These are phyloP conservation scores for Teunomyces cretensis DNA, from an alignment of 805 yeast species.

Conservation along the genomic window DNA sequence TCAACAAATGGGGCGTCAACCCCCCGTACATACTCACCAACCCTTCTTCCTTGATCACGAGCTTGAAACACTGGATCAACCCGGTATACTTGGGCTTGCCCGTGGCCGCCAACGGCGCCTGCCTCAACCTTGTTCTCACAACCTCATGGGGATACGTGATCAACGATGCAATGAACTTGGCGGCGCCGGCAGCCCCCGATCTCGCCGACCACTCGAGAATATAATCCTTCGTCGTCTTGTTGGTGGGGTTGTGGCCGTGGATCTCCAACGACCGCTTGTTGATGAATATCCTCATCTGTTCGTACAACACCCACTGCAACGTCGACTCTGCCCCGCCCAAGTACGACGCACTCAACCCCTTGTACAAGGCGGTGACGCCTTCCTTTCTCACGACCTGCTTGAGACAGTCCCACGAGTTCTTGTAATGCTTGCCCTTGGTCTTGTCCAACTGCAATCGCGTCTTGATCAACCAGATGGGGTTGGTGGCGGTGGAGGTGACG, in stretches of 20 bases:
- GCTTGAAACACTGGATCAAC: constrained; percentile 77
- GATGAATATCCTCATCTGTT: constrained; percentile 82
- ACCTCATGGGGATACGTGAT: constrained; percentile 98
- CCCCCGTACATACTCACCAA: constrained; percentile 94
- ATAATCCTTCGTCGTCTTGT: constrained; percentile 52
- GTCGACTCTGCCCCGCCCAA: constrained; percentile 92
- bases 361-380: constrained; percentile 78
- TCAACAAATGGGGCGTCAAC: constrained; percentile 89
- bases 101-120: constrained; percentile 74
- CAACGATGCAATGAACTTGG: constrained; percentile 88
- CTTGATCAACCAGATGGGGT: constrained; percentile 96
- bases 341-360: constrained; percentile 92
- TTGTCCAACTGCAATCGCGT: constrained; percentile 92
- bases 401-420: constrained; percentile 83
- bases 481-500: constrained; percentile 92
- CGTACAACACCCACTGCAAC: constrained; percentile 94
- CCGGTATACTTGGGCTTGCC: constrained; percentile 90
- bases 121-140: constrained; percentile 91
- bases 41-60: constrained; percentile 91
- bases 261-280: constrained; percentile 44
- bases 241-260: constrained; percentile 28
- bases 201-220: constrained; percentile 90
- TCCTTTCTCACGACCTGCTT: constrained; percentile 67
- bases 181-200: constrained; percentile 96
- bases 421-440: constrained; percentile 63